phyloP scores from a whole-genome alignment of 352 stramenopile genomes.

The Elongisporangium undulatum region DNA sequence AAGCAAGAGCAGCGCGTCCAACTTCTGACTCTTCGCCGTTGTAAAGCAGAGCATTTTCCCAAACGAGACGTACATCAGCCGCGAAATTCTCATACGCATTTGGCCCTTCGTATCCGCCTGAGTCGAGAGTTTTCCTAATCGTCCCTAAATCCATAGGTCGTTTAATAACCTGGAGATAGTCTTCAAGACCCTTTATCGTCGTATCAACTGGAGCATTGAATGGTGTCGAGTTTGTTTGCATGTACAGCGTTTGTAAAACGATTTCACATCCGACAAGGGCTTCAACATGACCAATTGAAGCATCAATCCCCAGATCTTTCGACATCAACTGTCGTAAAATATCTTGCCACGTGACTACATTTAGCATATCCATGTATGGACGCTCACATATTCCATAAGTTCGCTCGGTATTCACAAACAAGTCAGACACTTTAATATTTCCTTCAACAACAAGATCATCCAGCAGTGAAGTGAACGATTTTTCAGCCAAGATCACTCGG shows the following conservation, averaged over 20 bases:
- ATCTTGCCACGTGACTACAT: conserved; percentile 81
- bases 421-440: conserved; percentile 74
- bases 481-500: conserved; percentile 65
- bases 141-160: conserved; percentile 90
- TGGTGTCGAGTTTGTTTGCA: conserved; percentile 70
- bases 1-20: conserved; percentile 48
- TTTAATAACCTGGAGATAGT: conserved; percentile 86
- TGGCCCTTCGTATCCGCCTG: conserved; percentile 61
- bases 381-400: conserved; percentile 77
- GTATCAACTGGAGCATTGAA: conserved; percentile 86
- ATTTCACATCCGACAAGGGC: conserved; percentile 77
- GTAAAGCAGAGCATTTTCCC: conserved; percentile 77
- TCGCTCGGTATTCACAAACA: conserved; percentile 65
- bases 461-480: conserved; percentile 71
- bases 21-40: conserved; percentile 80
- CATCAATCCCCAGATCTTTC: conserved; percentile 71
- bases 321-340: conserved; percentile 81
- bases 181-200: conserved; percentile 69
- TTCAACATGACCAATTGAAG: conserved; percentile 67
- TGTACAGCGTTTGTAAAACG: conserved; percentile 76
- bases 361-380: conserved; percentile 64
- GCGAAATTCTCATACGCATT: conserved; percentile 63
- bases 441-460: conserved; percentile 78
- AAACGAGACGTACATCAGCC: conserved; percentile 76
- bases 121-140: conserved; percentile 74